These are phyloP conservation scores for Moringa oleifera DNA, from an alignment of 345 rosid species.

Conservation along the genomic window DNA sequence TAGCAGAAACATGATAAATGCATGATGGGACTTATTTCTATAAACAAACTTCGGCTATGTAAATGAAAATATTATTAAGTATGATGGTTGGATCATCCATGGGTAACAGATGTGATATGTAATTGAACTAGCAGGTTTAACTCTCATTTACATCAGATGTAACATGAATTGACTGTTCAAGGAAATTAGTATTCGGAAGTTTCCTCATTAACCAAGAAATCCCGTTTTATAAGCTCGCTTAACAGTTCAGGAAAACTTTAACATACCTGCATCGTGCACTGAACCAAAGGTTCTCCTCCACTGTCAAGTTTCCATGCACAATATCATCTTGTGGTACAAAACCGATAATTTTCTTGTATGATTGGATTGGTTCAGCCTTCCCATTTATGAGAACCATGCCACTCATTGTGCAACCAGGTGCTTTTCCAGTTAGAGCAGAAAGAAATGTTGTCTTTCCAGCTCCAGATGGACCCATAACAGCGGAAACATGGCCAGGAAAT, in stretches of 20 bases:
- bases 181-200: too few relatives aligned
- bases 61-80: not conserved
- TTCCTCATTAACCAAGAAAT: too few relatives aligned
- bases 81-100: not conserved
- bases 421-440: constrained; percentile 88
- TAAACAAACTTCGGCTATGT: not conserved
- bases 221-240: not conserved
- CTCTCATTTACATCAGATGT: too few relatives aligned
- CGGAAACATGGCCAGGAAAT: constrained; percentile 84
- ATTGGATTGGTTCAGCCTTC: constrained; percentile 68
- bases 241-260: not conserved
- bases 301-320: constrained; percentile 97
- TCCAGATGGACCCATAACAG: constrained; percentile 99
- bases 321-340: constrained; percentile 98
- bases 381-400: constrained; percentile 87
- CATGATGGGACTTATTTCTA: not conserved
- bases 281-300: constrained; percentile 97
- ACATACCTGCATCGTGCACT: constrained; percentile 97
- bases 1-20: not conserved
- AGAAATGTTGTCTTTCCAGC: constrained; percentile 98
- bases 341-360: constrained; percentile 87
- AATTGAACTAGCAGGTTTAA: too few relatives aligned
- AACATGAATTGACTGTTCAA: too few relatives aligned
- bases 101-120: too few relatives aligned
- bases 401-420: constrained; percentile 62